These are phyloP conservation scores for Scleroderma citrinum DNA, from an alignment of 768 basidiomycete genomes.

Conservation along the genomic window DNA sequence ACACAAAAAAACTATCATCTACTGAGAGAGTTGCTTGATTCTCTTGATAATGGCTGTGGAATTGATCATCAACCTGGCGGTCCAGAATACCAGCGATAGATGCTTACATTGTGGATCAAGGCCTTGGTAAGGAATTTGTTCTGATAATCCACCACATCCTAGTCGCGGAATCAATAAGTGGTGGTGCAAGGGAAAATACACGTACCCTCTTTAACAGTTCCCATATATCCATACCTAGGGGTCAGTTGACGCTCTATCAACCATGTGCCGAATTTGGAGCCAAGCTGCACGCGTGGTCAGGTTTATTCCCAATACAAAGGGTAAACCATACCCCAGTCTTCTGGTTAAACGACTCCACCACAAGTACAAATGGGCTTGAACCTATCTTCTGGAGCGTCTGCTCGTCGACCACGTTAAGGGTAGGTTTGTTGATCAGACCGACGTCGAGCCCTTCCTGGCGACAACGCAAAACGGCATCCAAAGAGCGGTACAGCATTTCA, in stretches of 20 bases:
- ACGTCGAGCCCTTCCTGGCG: constrained; percentile 71
- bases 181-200: constrained; percentile 15
- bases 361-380: constrained; percentile 67
- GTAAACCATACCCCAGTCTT: constrained; percentile 63
- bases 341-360: constrained; percentile 83
- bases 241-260: constrained; percentile 75
- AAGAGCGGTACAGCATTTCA: constrained; percentile 80
- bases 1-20: not conserved
- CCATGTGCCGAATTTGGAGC: constrained; percentile 83
- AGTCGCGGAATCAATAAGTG: constrained; percentile 15
- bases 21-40: constrained; percentile 38
- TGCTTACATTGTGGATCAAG: constrained; percentile 71
- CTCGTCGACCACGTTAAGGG: constrained; percentile 80
- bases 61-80: not conserved
- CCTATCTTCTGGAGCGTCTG: constrained; percentile 70
- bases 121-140: constrained; percentile 79
- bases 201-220: constrained; percentile 58
- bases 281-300: constrained; percentile 39
- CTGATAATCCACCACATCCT: constrained; percentile 67
- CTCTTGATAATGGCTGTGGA: constrained; percentile 39
- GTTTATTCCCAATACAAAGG: not conserved
- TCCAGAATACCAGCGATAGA: not conserved
- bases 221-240: constrained; percentile 79
- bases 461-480: constrained; percentile 74
- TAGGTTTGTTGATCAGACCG: constrained; percentile 82